These are phyloP conservation scores for Xylaria sp. DNA, from an alignment of 2,329 filamentous ascomycete species.

Conservation along the genomic window DNA sequence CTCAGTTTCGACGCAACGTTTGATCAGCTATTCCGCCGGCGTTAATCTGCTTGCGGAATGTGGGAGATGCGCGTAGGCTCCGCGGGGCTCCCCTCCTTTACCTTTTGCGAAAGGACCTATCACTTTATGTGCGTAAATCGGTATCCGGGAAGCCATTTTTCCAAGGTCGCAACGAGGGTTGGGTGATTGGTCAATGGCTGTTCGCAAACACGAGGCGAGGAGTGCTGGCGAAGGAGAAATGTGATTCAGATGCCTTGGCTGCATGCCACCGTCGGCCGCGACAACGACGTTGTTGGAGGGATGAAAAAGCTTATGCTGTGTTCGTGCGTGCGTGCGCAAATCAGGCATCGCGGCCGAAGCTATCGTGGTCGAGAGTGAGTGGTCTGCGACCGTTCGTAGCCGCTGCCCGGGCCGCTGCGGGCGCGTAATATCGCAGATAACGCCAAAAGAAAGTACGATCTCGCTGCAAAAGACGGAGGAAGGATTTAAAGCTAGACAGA, in stretches of 20 bases:
- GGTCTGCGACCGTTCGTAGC: slow-evolving; percentile 18
- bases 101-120: too few relatives aligned
- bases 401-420: slow-evolving; percentile 15
- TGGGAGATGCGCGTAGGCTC: slow-evolving; percentile 23
- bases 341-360: slow-evolving; percentile 20
- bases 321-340: slow-evolving; percentile 19
- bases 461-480: slow-evolving; percentile 16
- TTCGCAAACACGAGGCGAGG: slow-evolving; percentile 10
- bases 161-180: slow-evolving; percentile 9
- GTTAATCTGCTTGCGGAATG: slow-evolving; percentile 15
- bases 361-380: slow-evolving; percentile 13
- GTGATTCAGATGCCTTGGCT: slow-evolving; percentile 17
- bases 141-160: slow-evolving; percentile 6
- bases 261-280: slow-evolving; percentile 21
- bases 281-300: slow-evolving; percentile 4
- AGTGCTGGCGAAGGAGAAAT: slow-evolving; percentile 11
- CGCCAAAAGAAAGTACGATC: slow-evolving; percentile 3
- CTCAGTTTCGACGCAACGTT: slow-evolving; percentile 12
- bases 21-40: slow-evolving; percentile 11
- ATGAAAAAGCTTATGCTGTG: neutral
- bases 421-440: slow-evolving; percentile 5
- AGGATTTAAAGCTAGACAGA: neutral
- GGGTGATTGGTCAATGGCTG: slow-evolving; percentile 22
- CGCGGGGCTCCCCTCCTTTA: too few relatives aligned
- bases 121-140: slow-evolving; percentile 3